Evolutionary conservation across 352 stramenopile genomes (phyloP), one percentile per base, ranked within the genome.

Genomic region (Globisporangium iwayamae): DNA sequence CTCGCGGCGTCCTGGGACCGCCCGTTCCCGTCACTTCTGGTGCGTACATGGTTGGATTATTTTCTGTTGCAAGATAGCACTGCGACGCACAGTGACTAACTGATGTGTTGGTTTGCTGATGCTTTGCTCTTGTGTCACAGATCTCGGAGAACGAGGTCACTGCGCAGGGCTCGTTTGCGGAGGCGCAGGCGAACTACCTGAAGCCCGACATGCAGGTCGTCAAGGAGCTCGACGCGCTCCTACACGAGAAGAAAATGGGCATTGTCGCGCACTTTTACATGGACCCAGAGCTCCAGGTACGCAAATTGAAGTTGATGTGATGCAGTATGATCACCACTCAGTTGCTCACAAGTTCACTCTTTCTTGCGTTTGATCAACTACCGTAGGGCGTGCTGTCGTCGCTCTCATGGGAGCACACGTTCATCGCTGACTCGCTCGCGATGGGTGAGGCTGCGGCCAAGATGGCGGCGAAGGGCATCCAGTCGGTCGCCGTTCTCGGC

Each of bases 201-300:
- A 70, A 90, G 68, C 90, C 90, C 16, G 86, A 97, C 66, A 74
- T 80, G 72, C 71, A 96, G 10, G 72, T 91, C 14, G 96, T 99
- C 16, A 78, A 89, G 58, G 76, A 93, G 38, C 71, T 99, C 4
- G 80, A 97, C 36, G 78, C 83, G 63, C 70, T 91, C 56, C 75
- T 99, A 18, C 72, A 96, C 46, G 74, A 88, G 34, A 95, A 96
- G 65, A 98, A 98, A 61, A 97, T 98, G 77, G 95, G 96, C 53
- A 94, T 99, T 63, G 96, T 99, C 28, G 96, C 96, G 20, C 96
- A 99, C 62, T 99, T 98, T 69, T 99, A 99, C 83, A 99, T 99
- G 96, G 96, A 99, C 80, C 94, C 98, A 2, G 96, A 99, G 79
- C 79, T 99, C 32, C 95, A 99, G 70, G 88, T 90, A 48, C 63